Percentiles rank a stretch among this genome's conserved stretches.
phyloP scores from a whole-genome alignment of 495 filamentous ascomycete species.

The Physcia stellaris region DNA sequence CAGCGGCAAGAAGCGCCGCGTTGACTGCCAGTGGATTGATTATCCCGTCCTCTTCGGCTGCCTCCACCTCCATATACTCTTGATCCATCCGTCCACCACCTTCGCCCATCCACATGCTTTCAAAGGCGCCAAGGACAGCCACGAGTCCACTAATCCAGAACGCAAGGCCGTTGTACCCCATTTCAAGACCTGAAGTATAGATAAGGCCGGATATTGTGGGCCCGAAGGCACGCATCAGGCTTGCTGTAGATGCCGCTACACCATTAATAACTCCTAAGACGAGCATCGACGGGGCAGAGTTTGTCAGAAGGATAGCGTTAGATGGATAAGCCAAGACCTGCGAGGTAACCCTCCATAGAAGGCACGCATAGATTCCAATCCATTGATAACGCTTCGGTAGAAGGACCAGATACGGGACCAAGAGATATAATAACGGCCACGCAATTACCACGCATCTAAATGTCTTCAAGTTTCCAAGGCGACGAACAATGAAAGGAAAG shows the following conservation, averaged over 20 bases:
- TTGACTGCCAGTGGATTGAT: conserved; percentile 15
- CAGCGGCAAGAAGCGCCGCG: conserved; percentile 12
- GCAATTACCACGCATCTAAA: conserved; percentile 66
- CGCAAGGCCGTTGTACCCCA: conserved; percentile 70
- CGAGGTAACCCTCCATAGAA: conserved; percentile 82
- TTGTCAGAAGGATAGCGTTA: conserved; percentile 70
- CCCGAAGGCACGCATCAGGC: conserved; percentile 72
- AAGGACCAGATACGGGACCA: conserved; percentile 79
- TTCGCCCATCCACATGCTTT: conserved; percentile 41
- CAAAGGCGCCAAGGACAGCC: conserved; percentile 53
- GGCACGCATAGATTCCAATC: conserved; percentile 54
- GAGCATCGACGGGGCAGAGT: conserved; percentile 65
- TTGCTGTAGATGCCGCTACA: conserved; percentile 79
- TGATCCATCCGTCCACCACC: conserved; percentile 12
- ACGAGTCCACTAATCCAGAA: conserved; percentile 85
- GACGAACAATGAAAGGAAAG: conserved; percentile 58
- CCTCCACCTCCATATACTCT: conserved; percentile 8
- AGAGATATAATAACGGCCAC: conserved; percentile 82
- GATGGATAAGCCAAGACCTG: conserved; percentile 77
- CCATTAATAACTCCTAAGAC: conserved; percentile 87
- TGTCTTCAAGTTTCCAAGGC: conserved; percentile 60
- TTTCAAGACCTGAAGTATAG: conserved; percentile 62
- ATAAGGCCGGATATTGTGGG: conserved; percentile 78
- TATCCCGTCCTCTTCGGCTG: conserved; percentile 3
- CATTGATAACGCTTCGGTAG: conserved; percentile 58